Base-by-base conservation (phyloP, 495 filamentous ascomycete genomes). In the Lichenothelia convexa region DNA sequence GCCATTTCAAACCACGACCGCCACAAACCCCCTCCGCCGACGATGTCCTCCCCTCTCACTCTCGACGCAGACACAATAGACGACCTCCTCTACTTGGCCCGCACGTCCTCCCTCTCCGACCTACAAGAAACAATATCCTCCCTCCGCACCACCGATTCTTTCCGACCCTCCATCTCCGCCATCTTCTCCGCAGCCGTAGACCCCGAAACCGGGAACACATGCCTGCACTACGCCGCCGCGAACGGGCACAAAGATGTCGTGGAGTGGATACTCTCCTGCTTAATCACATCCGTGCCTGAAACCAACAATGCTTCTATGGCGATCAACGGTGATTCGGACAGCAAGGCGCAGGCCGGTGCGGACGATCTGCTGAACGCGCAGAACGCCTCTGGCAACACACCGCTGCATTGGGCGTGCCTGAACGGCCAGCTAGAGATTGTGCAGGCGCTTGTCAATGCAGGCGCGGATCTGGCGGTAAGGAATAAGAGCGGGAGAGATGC, bases 371-470 rank as follows among this genome's bases (percentile, higher is more conserved):
- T 93, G 8, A 76, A 89, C 57, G 39, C 66, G 54, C 57, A 67
- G 50, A 94, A 95, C 43, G 53, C 68, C 39, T 71, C 75, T 18
- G 86, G 83, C 19, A 93, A 93, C 59, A 93, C 87, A 8, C 65
- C 83, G 1, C 57, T 95, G 36, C 86, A 94, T 60, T 94, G 83
- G 82, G 87, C 86, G 0, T 75, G 83, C 1, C 60, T 92, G 39
- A 87, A 89, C 43, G 86, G 87, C 11, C 83, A 93, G 47, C 55
- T 93, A 2, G 67, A 69, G 21, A 69, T 73, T 17, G 85, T 92
- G 9, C 80, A 89, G 61, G 49, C 70, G 2, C 68, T 95, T 9
- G 59, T 80, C 0, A 62, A 75, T 26, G 70, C 72, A 4, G 80
- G 80, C 3, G 80, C 84, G 1, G 78, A 86, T 42, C 65, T 78